Evolutionary conservation across 1,284 basidiomycete species (phyloP), one percentile per base, ranked within the genome.

Genomic region (Tilletia walkeri): DNA sequence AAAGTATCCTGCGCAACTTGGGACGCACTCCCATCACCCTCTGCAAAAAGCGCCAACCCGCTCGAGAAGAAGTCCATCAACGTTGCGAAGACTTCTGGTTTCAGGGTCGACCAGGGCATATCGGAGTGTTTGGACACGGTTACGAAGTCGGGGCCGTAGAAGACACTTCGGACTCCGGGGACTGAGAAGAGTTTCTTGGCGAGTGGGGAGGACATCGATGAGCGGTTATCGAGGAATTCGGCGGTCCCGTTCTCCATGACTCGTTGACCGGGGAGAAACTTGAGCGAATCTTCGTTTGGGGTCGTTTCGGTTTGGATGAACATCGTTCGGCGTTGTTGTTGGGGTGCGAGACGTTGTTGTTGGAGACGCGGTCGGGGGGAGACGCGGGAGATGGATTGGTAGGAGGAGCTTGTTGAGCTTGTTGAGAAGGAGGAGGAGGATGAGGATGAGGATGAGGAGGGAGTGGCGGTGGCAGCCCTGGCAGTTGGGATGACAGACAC

Each of bases 41-140:
- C 85, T 71, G 91, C 89, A 86, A 99, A 99, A 9, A 99, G 87
- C 2, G 91, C 86, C 74, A 91, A 89, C 0, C 90, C 92, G 9
- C 93, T 90, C 3, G 95, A 94, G 85, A 99, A 99, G 85, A 92
- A 91, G 85, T 99, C 95, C 95, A 99, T 99, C 73, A 99, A 88
- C 70, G 90, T 89, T n/a, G 93, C 92, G 84, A 97, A 99, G 67
- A 99, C 90, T 85, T 99, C 96, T n/a, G 95, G 96, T 84, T 99
- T 99, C 76, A 99, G 86, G 41, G 95, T 89, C 2, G 91, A 86
- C 95, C 95, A 99, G 9, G 89, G 85, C 76, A 90, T 89, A 78
- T 92, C 92, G 49, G 90, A 87, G 82, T 94, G 91, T 85, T 98
- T 99, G 65, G 91, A 92, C 67, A 99, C 92, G 0, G 95, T 95